A percentile compares a stretch with the other conserved stretches of the same genome.
phyloP scores from a whole-genome alignment of 495 filamentous ascomycete genomes.

The Mytilinidion resinicola region DNA sequence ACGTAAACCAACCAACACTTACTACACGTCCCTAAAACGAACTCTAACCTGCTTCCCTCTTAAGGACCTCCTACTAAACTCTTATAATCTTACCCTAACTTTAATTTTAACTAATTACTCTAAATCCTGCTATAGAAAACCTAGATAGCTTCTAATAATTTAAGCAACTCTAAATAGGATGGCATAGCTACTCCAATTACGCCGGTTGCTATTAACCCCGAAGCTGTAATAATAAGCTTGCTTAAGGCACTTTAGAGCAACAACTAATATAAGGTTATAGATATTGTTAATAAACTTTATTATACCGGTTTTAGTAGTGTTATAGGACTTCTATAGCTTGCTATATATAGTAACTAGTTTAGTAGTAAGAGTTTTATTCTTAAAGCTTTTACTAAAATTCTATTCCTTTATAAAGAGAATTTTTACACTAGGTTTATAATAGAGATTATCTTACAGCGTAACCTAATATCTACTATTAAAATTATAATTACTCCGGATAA shows the following conservation, averaged over 20 bases:
- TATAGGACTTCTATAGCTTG: conserved; percentile 59
- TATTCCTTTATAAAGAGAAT: conserved; percentile 58
- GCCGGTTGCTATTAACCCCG: too few species aligned
- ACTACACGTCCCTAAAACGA: too few species aligned
- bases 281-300: conserved; percentile 54
- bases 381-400: conserved; percentile 63
- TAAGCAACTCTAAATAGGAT: too few species aligned
- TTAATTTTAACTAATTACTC: too few species aligned
- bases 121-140: too few species aligned
- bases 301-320: conserved; percentile 48
- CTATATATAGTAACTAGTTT: conserved; percentile 66
- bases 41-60: too few species aligned
- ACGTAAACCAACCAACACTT: too few species aligned
- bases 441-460: conserved; percentile 49
- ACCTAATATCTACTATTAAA: conserved; percentile 13
- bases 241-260: conserved; percentile 27
- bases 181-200: too few species aligned
- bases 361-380: conserved; percentile 73
- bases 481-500: conserved; percentile 34
- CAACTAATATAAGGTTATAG: conserved; percentile 39
- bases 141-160: too few species aligned
- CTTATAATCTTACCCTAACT: too few species aligned
- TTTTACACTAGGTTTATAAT: conserved; percentile 64
- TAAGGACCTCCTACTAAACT: too few species aligned
- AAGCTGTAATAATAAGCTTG: conserved; percentile 20